Evolutionary conservation across 257 asterid species (phyloP).

Genomic region (Hygrophila difformis): DNA sequence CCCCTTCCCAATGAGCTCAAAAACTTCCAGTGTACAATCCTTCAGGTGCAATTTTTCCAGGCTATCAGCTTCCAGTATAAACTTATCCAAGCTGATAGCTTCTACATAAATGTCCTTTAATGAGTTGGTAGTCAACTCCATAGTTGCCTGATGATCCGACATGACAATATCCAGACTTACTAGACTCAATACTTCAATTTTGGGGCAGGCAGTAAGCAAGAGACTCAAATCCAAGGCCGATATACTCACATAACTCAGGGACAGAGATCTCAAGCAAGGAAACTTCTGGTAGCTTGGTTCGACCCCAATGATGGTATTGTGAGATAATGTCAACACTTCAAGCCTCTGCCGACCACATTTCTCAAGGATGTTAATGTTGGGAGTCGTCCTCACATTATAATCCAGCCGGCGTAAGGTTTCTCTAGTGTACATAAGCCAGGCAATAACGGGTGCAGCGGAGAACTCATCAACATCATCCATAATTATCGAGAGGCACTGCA

Average conservation of each 20-base stretch:
- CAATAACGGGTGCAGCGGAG: slow-evolving; percentile 69
- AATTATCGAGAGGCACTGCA: slow-evolving; percentile 49
- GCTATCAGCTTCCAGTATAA: slow-evolving; percentile 62
- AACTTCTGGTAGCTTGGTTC: slow-evolving; percentile 70
- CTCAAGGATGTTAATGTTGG: slow-evolving; percentile 66
- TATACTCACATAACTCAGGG: slow-evolving; percentile 60
- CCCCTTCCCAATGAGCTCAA: slow-evolving; percentile 70
- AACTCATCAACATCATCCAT: slow-evolving; percentile 77
- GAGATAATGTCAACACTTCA: slow-evolving; percentile 62
- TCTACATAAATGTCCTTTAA: slow-evolving; percentile 62
- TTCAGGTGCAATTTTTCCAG: slow-evolving; percentile 67
- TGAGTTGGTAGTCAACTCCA: slow-evolving; percentile 53
- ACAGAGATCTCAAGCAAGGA: slow-evolving; percentile 47
- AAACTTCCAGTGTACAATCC: slow-evolving; percentile 70
- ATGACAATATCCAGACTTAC: slow-evolving; percentile 63
- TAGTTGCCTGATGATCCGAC: slow-evolving; percentile 66
- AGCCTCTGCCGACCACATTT: slow-evolving; percentile 75
- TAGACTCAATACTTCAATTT: slow-evolving; percentile 42
- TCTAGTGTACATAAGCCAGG: slow-evolving; percentile 82
- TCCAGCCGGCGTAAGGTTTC: slow-evolving; percentile 56
- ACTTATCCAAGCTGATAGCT: slow-evolving; percentile 70
- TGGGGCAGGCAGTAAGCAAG: slow-evolving; percentile 61
- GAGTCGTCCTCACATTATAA: slow-evolving; percentile 67
- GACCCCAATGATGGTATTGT: slow-evolving; percentile 59
- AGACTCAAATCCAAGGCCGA: slow-evolving; percentile 68